phyloP scores from a whole-genome alignment of 164 flowering plant species.

The Magnolia changhungtana region DNA sequence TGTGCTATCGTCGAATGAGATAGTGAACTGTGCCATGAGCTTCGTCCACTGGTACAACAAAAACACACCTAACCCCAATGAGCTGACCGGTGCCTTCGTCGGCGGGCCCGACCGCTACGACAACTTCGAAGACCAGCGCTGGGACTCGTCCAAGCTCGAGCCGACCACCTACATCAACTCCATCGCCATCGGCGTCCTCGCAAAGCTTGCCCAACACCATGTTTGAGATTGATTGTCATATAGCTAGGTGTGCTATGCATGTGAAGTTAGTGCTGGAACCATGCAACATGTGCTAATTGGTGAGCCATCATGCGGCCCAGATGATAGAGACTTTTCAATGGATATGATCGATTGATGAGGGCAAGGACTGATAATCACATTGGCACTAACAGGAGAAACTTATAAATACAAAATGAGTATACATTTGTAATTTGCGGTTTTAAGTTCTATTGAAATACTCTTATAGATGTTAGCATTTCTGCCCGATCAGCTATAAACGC shows the following conservation, averaged over 20 bases:
- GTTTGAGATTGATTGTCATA: not conserved
- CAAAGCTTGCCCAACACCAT: conserved; percentile 27
- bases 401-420: too few relatives aligned
- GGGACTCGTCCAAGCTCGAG: conserved; percentile 51
- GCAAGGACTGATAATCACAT: too few relatives aligned
- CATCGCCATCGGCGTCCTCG: conserved; percentile 44
- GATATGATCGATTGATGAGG: too few relatives aligned
- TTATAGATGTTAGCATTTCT: too few relatives aligned
- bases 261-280: not conserved
- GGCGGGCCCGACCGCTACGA: conserved; percentile 87
- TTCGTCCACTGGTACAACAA: conserved; percentile 50
- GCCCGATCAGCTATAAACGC: too few relatives aligned
- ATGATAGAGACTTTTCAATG: too few relatives aligned
- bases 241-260: not conserved
- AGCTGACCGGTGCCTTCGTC: conserved; percentile 85
- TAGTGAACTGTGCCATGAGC: conserved; percentile 58
- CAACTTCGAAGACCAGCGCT: conserved; percentile 56
- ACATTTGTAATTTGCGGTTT: too few relatives aligned
- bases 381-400: too few relatives aligned
- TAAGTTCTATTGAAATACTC: too few relatives aligned
- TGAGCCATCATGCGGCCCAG: too few relatives aligned
- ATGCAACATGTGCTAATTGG: not conserved
- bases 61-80: conserved; percentile 58
- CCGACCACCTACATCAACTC: conserved; percentile 76
- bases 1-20: not conserved